Conservation (phyloP, 768 basidiomycete species). For the Fibroporia radiculosa region DNA sequence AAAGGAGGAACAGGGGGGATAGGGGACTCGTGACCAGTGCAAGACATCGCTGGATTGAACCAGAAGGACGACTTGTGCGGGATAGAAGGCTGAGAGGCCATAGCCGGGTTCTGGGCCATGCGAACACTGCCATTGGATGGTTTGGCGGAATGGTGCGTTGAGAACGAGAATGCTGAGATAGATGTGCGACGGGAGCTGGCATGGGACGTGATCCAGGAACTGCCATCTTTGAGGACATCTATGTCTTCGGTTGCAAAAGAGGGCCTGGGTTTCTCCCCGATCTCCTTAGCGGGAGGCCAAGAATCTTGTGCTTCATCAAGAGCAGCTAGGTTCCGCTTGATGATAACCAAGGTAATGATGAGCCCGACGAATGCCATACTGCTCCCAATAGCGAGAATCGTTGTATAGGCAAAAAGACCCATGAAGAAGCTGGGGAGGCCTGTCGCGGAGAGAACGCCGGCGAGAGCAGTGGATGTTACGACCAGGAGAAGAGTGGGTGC, state of each 20-base stretch:
- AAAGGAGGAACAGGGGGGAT: slow-evolving; percentile 53
- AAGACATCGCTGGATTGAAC: slow-evolving; percentile 41
- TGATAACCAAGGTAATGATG: slow-evolving; percentile 52
- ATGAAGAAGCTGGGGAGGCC: slow-evolving; percentile 48
- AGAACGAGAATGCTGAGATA: slow-evolving; percentile 65
- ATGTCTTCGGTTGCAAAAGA: slow-evolving; percentile 69
- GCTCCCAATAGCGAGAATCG: slow-evolving; percentile 42
- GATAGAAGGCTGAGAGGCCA: slow-evolving; percentile 27
- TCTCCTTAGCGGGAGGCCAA: slow-evolving; percentile 52
- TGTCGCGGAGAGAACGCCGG: slow-evolving; percentile 48
- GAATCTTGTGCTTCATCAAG: slow-evolving; percentile 42
- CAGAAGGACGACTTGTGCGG: slow-evolving; percentile 51
- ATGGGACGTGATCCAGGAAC: slow-evolving; percentile 75
- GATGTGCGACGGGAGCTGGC: slow-evolving; percentile 47
- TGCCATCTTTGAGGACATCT: slow-evolving; percentile 64
- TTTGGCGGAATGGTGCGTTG: slow-evolving; percentile 41
- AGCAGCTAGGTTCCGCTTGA: slow-evolving; percentile 57
- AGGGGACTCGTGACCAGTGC: slow-evolving; percentile 27
- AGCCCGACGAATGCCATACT: slow-evolving; percentile 51
- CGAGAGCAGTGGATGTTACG: slow-evolving; percentile 48
- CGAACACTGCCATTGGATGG: slow-evolving; percentile 27
- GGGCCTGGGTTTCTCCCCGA: slow-evolving; percentile 48
- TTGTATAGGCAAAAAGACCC: slow-evolving; percentile 54
- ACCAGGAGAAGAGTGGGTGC: slow-evolving; percentile 50
- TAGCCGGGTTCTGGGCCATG: slow-evolving; percentile 24